Conservation (phyloP, 257 asterid genomes). For the Cynanchum wilfordii region DNA sequence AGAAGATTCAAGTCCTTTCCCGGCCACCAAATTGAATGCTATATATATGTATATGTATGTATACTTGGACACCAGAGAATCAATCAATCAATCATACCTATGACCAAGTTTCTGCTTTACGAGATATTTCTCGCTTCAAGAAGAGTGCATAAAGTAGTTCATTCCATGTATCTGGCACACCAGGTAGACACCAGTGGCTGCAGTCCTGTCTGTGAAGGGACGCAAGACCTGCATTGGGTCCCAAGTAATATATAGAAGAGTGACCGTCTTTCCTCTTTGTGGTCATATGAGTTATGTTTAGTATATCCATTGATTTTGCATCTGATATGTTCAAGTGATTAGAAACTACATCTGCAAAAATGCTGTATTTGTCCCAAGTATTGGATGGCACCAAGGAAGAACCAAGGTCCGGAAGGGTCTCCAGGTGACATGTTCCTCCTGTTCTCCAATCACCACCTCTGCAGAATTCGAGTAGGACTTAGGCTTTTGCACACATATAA, state of each 20-base stretch:
- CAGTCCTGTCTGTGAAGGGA: conserved; percentile 74
- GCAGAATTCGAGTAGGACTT: conserved; percentile 9
- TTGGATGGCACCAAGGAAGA: conserved; percentile 60
- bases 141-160: conserved; percentile 67
- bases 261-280: conserved; percentile 86
- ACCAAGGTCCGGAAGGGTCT: conserved; percentile 72
- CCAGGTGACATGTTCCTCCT: conserved; percentile 76
- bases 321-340: conserved; percentile 29
- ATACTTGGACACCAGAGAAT: too few relatives aligned
- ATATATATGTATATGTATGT: conserved; percentile 1
- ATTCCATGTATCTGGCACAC: conserved; percentile 88
- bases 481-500: background rate
- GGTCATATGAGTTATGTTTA: conserved; percentile 65
- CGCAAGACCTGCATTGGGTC: conserved; percentile 46
- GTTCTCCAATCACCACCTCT: conserved; percentile 95
- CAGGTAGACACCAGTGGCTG: conserved; percentile 97
- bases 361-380: conserved; percentile 51
- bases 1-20: conserved; percentile 6
- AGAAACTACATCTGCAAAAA: conserved; percentile 35
- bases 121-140: conserved; percentile 38
- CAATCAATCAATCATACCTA: conserved; percentile 16
- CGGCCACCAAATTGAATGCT: conserved; percentile 17
- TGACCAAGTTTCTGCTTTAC: conserved; percentile 25
- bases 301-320: conserved; percentile 31
- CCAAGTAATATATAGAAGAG: conserved; percentile 75